A percentile compares a stretch with the other conserved stretches of the same genome.
phyloP scores from a whole-genome alignment of 768 basidiomycete species.

The Pleurotus salmoneostramineus region DNA sequence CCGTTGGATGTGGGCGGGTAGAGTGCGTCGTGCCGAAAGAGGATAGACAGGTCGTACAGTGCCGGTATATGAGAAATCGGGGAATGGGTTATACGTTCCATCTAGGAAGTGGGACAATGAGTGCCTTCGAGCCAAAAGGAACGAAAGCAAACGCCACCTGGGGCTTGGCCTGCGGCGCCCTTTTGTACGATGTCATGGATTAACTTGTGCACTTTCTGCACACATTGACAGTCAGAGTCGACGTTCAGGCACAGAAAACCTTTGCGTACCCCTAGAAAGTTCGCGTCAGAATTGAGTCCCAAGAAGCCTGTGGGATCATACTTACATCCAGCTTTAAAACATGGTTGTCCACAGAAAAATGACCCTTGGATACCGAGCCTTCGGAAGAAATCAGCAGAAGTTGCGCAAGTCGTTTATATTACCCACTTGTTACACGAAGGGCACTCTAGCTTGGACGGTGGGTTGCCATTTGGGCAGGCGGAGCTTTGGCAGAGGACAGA shows the following conservation, averaged over 20 bases:
- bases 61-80: conserved; percentile 76
- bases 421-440: conserved; percentile 87
- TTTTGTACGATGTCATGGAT: conserved; percentile 56
- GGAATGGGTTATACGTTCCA: conserved; percentile 78
- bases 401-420: not conserved
- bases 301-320: conserved; percentile 13
- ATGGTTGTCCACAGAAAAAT: conserved; percentile 92
- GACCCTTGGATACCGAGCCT: conserved; percentile 82
- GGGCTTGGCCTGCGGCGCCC: conserved; percentile 2
- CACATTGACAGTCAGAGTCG: not conserved
- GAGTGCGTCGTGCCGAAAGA: conserved; percentile 67
- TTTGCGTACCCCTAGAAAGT: conserved; percentile 14
- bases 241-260: not conserved
- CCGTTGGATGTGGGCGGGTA: conserved; percentile 79
- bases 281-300: not conserved
- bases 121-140: too few relatives aligned
- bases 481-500: conserved; percentile 61
- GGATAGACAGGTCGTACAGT: conserved; percentile 81
- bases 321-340: conserved; percentile 94
- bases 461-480: conserved; percentile 75
- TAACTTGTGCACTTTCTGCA: conserved; percentile 78
- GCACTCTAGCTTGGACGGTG: conserved; percentile 84
- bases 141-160: not conserved
- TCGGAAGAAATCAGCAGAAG: conserved; percentile 1
- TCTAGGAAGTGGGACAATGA: conserved; percentile 33